phyloP scores from a whole-genome alignment of 176 grass and related monocot genomes.

The Oryza brachyantha region DNA sequence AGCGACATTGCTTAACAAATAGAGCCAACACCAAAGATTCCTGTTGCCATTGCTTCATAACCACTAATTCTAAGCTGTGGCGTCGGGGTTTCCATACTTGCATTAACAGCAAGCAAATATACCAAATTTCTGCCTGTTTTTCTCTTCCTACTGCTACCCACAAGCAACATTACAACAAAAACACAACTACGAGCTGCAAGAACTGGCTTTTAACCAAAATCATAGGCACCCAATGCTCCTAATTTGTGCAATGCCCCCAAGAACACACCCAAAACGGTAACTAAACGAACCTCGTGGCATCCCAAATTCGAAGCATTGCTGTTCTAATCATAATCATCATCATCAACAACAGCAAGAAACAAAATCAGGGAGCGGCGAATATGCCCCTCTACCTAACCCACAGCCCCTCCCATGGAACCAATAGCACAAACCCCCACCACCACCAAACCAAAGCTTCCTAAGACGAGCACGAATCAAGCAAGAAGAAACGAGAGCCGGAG shows the following conservation, averaged over 20 bases:
- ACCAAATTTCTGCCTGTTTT: neutral
- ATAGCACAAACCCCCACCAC: conserved; percentile 26
- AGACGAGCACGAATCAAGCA: conserved; percentile 11
- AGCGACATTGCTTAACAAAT: neutral
- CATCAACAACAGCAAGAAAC: neutral
- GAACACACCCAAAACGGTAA: neutral
- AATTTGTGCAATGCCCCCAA: neutral
- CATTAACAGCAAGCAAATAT: conserved; percentile 1
- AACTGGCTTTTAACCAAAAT: neutral
- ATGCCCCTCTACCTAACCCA: neutral
- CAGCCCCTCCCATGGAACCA: neutral
- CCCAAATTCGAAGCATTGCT: conserved; percentile 18
- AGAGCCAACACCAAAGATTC: neutral
- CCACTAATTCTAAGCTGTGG: neutral
- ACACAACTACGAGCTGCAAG: neutral
- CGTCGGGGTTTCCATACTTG: neutral
- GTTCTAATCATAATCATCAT: too few relatives aligned
- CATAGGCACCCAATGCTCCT: neutral
- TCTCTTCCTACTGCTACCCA: neutral
- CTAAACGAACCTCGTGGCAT: neutral
- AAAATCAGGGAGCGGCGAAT: neutral
- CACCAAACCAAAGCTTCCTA: neutral
- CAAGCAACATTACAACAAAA: conserved; percentile 29
- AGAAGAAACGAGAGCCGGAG: conserved; percentile 1
- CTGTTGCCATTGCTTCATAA: neutral